Conservation (phyloP, 2,329 filamentous ascomycete genomes). For the Aquanectria penicillioides region DNA sequence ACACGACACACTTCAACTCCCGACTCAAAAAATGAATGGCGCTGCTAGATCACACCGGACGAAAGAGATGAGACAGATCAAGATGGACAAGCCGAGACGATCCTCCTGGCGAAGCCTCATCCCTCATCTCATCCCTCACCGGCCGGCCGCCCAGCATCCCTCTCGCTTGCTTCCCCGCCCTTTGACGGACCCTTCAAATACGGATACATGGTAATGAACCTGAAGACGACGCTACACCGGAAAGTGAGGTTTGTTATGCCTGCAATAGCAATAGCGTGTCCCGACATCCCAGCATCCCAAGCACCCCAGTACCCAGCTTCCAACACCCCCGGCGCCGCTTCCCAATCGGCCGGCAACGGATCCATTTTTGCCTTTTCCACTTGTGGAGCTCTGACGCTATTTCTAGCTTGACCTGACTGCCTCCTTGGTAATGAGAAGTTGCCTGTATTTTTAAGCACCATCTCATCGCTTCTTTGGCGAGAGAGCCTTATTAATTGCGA, state of each 20-base stretch:
- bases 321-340: constrained; percentile 32
- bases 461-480: constrained; percentile 24
- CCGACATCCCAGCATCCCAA: constrained; percentile 33
- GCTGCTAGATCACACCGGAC: not conserved
- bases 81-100: constrained; percentile 8
- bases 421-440: constrained; percentile 21
- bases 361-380: constrained; percentile 35
- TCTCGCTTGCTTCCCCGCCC: constrained; percentile 22
- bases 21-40: constrained; percentile 1
- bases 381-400: constrained; percentile 38
- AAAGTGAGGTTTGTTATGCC: constrained; percentile 39
- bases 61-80: constrained; percentile 16
- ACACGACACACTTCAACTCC: constrained; percentile 8
- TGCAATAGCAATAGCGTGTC: constrained; percentile 39
- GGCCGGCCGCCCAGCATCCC: not conserved
- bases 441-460: constrained; percentile 39
- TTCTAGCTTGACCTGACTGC: constrained; percentile 25
- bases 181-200: constrained; percentile 18
- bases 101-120: not conserved
- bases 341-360: constrained; percentile 41
- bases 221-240: constrained; percentile 34
- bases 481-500: constrained; percentile 14
- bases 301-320: constrained; percentile 13
- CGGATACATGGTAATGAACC: constrained; percentile 32
- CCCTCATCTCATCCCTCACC: constrained; percentile 9